Evolutionary conservation across 108 stramenopile genomes (phyloP).

Genomic region (Schizochytrium sp.): DNA sequence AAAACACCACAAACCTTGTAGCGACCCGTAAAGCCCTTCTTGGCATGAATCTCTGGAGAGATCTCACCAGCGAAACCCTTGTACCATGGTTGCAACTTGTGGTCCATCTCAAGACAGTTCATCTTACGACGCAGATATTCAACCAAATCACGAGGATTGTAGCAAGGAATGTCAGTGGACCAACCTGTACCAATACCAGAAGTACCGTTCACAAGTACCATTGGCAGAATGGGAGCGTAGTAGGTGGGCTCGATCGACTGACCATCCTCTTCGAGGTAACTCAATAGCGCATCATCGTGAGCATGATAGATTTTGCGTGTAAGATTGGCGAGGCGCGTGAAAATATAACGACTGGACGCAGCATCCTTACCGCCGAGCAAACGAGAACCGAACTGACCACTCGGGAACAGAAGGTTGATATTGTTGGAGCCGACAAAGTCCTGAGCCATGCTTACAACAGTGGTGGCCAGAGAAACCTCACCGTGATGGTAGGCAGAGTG

Average conservation of each 20-base stretch:
- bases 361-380: slow-evolving; percentile 94
- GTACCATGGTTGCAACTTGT: slow-evolving; percentile 84
- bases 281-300: slow-evolving; percentile 94
- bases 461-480: slow-evolving; percentile 90
- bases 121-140: slow-evolving; percentile 86
- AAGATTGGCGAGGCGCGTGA: slow-evolving; percentile 93
- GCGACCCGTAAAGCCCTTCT: background rate
- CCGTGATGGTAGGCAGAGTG: slow-evolving; percentile 98
- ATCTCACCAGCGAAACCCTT: slow-evolving; percentile 89
- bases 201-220: slow-evolving; percentile 80
- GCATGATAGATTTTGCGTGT: slow-evolving; percentile 95
- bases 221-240: slow-evolving; percentile 84
- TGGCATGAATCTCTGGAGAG: slow-evolving; percentile 60
- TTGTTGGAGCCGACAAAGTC: slow-evolving; percentile 95
- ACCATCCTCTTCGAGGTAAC: slow-evolving; percentile 95
- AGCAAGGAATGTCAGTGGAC: slow-evolving; percentile 82
- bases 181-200: slow-evolving; percentile 99
- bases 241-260: slow-evolving; percentile 93
- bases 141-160: slow-evolving; percentile 90
- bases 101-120: slow-evolving; percentile 68
- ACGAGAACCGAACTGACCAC: slow-evolving; percentile 98
- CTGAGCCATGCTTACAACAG: slow-evolving; percentile 98
- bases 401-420: slow-evolving; percentile 92
- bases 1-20: slow-evolving; percentile 54
- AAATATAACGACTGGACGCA: slow-evolving; percentile 97